Base-by-base conservation (phyloP, 805 yeast genomes). In the Saccharomyces eubayanus region DNA sequence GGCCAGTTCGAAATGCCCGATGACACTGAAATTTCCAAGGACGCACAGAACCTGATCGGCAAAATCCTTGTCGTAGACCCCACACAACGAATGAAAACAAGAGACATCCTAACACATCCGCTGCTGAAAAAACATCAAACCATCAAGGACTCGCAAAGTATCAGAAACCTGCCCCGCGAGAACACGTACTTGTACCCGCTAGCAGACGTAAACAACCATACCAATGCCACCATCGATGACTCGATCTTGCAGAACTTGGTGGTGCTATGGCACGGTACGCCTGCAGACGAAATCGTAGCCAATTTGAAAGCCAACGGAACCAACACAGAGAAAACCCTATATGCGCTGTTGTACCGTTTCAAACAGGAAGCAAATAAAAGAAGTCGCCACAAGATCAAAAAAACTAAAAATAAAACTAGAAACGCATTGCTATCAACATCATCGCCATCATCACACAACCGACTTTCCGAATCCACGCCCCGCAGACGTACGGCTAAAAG, bases 21-120 rank as follows among this genome's bases (percentile, higher is more conserved):
- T 46, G 83, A 85, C 55, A 77, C 79, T 47, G 85, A 87, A 58
- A 74, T 94, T 45, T 85, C 96, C 2, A 59, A 74, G 30, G 96
- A 94, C 59, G 98, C 99, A 4, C 83, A 82, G 64, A 97, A 94
- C 70, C 77, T 94, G 57, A 86, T 94, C 51, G 72, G 83, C 57
- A 77, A 77, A 57, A 94, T 94, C 87, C 77, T 94, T 54, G 80
- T 81, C 27, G 95, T 91, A 5, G 83, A 90, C 59, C 98, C 99
- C 14, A 74, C 70, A 28, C 77, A 82, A 45, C 80, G 99, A 71
- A 90, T 94, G 58, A 78, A 83, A 45, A 87, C 95, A 56, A 80
- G 79, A 54, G 87, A 83, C 50, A 88, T 94, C 53, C 72, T 89
- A 55, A 75, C 69, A 27, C 99, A 94, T 71, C 97, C 97, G 2